Evolutionary conservation across 176 grass and related monocot species (phyloP), one percentile per base, ranked within the genome.

Genomic region (Themeda triandra): DNA sequence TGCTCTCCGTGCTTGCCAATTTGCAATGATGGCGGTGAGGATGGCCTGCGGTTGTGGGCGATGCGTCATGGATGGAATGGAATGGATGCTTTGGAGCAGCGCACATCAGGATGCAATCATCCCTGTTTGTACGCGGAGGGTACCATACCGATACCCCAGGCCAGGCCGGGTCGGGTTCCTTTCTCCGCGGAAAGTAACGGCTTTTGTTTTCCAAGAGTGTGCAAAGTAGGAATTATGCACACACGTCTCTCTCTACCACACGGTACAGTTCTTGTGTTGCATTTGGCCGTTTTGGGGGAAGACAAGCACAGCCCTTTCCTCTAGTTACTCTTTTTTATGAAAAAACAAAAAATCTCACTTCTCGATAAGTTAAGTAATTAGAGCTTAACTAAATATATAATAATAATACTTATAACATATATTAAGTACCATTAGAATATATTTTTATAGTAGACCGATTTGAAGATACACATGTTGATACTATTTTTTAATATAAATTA

Each of bases 31-130:
- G 66, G 66, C 14, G 49, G 18, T 2, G 75, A 80, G 64, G 78
- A 82, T 69, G 80, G 75, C 80, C 67, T 83, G 88, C 60, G 37
- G 89, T 63, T 83, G 88, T 84, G 84, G 37, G 28, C 70, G 79
- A 68, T 64, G 79, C 23, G 80, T 58, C 53, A 63, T 71, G 63
- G 42, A 58, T 28, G 24, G 56, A 25, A n/a, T 13, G 39, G 37
- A 39, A 46, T 70, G 53, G 56, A 56, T 35, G 54, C 31, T 53
- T 53, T 32, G 62, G n/a, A 32, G 18, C 4, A 5, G 56, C 53
- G n/a, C 51, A n/a, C 80, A 76, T 83, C 35, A 87, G 80, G 75
- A 42, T 21, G 89, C 76, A 87, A 83, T 83, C 84, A 90, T 80
- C 29, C 75, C 0, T 69, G 88, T 83, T 75, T 68, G 88, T 74